Evolutionary conservation across 208 protist species (phyloP).

Genomic region (Crithidia thermophila): DNA sequence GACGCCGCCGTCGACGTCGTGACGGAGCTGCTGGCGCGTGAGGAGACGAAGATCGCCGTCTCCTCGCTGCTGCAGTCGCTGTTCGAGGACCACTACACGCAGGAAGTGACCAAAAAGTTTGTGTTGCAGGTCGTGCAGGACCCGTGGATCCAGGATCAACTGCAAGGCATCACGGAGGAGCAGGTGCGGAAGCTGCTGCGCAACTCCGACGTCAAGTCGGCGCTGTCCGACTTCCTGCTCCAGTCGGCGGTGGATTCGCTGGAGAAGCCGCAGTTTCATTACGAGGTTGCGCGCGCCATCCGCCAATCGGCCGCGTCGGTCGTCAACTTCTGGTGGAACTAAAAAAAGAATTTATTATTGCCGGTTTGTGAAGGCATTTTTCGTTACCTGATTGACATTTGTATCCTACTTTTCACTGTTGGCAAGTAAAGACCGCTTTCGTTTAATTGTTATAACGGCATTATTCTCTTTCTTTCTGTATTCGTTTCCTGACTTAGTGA

Average conservation of each 20-base stretch:
- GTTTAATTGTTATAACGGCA: too few species aligned
- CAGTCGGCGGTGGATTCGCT: constrained; percentile 56
- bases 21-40: constrained; percentile 56
- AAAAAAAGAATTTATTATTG: too few species aligned
- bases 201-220: constrained; percentile 51
- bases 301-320: constrained; percentile 43
- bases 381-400: too few species aligned
- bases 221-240: constrained; percentile 64
- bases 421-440: too few species aligned
- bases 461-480: too few species aligned
- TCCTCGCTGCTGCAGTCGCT: constrained; percentile 81
- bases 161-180: constrained; percentile 79
- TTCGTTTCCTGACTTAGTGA: too few species aligned
- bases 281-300: constrained; percentile 59
- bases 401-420: too few species aligned
- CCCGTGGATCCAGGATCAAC: constrained; percentile 85
- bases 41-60: constrained; percentile 82
- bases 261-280: constrained; percentile 63
- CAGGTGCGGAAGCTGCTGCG: constrained; percentile 66
- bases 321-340: constrained; percentile 60
- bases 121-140: constrained; percentile 81
- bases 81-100: constrained; percentile 92
- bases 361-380: too few species aligned
- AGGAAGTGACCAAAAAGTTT: constrained; percentile 93
- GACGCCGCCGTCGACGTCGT: constrained; percentile 70